A percentile compares a stretch with the other conserved stretches of the same genome.
Evolutionary conservation across 495 filamentous ascomycete genomes (phyloP).

Genomic region (Tuber borchii): DNA sequence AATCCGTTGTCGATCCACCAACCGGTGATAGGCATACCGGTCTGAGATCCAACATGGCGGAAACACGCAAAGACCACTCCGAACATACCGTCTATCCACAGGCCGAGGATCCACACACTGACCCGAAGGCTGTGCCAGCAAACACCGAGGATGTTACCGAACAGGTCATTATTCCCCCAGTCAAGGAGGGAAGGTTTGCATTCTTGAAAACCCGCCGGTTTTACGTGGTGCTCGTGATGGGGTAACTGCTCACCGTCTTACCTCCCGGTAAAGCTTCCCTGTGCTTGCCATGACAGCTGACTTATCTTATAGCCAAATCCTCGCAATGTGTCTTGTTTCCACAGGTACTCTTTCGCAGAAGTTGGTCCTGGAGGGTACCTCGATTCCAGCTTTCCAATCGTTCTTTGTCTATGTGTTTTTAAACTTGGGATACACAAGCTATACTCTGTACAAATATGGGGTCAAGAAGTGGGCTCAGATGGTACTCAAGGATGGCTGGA

Average conservation of each 20-base stretch:
- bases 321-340: constrained; percentile 78
- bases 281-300: constrained; percentile 11
- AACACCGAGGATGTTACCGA: not conserved
- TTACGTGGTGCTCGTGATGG: constrained; percentile 71
- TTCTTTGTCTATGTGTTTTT: constrained; percentile 91
- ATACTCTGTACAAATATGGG: constrained; percentile 77
- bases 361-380: constrained; percentile 60
- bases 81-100: constrained; percentile 2
- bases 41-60: not conserved
- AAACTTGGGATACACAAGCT: constrained; percentile 70
- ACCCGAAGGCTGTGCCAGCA: not conserved
- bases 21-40: not conserved
- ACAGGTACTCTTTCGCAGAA: constrained; percentile 83
- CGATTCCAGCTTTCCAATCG: constrained; percentile 93
- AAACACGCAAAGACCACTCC: constrained; percentile 6
- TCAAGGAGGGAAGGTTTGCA: constrained; percentile 50
- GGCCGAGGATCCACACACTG: not conserved
- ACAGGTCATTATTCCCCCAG: not conserved
- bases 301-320: constrained; percentile 57
- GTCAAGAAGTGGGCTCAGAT: constrained; percentile 60
- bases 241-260: constrained; percentile 48
- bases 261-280: not conserved
- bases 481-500: constrained; percentile 70
- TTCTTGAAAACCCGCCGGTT: constrained; percentile 82
- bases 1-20: not conserved